phyloP scores from a whole-genome alignment of 306 rosid species.

The Casuarina cunninghamiana region DNA sequence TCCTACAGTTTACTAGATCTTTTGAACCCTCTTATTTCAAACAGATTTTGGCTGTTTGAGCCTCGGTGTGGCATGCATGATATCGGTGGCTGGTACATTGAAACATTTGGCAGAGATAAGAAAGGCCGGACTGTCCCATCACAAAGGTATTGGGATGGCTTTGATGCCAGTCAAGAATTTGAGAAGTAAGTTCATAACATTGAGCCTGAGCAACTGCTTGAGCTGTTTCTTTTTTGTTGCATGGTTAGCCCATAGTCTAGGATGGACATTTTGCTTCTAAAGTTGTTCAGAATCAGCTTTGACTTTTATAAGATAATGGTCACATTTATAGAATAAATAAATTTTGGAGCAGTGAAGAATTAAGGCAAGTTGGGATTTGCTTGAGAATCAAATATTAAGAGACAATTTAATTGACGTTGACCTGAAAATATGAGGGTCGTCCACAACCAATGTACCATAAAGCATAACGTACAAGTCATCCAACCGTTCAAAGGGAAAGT shows the following conservation, averaged over 20 bases:
- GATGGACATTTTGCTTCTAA: slow-evolving; percentile 1
- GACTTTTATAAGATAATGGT: background rate
- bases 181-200: slow-evolving; percentile 51
- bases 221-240: slow-evolving; percentile 13
- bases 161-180: slow-evolving; percentile 48
- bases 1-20: slow-evolving; percentile 13
- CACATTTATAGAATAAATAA: background rate
- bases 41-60: slow-evolving; percentile 97
- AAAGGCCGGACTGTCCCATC: slow-evolving; percentile 71
- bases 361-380: background rate
- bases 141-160: slow-evolving; percentile 80
- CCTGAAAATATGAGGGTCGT: too few relatives aligned
- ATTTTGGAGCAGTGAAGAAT: background rate
- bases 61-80: slow-evolving; percentile 97
- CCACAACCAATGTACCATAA: too few relatives aligned
- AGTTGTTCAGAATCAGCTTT: background rate
- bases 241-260: slow-evolving; percentile 1
- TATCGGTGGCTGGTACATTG: slow-evolving; percentile 94
- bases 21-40: slow-evolving; percentile 25
- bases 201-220: background rate
- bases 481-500: too few relatives aligned
- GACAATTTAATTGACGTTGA: background rate
- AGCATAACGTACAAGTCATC: too few relatives aligned
- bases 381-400: too few relatives aligned
- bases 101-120: slow-evolving; percentile 84